Conservation (phyloP, 2,329 filamentous ascomycete genomes). For the Sordariomycetes sp. region DNA sequence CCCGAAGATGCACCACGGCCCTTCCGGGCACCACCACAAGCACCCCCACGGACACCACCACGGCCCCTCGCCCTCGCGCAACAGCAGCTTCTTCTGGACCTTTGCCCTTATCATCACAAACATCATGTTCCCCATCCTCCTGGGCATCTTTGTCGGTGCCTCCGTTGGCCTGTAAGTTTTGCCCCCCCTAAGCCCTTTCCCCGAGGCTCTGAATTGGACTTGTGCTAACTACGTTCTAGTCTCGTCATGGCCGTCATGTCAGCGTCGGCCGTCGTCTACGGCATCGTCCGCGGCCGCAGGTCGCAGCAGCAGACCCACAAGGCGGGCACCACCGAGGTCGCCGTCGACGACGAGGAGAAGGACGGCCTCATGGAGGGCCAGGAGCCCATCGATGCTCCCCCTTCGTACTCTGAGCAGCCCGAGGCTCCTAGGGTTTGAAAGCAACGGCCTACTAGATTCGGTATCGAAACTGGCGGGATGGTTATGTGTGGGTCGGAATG, state of each 20-base stretch:
- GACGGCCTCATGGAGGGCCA: conserved; percentile 29
- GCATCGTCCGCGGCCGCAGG: conserved; percentile 13
- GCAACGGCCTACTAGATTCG: not conserved
- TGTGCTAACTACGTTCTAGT: conserved; percentile 39
- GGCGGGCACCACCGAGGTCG: conserved; percentile 21
- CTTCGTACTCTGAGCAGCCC: conserved; percentile 14
- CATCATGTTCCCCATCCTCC: conserved; percentile 52
- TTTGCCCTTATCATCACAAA: conserved; percentile 44
- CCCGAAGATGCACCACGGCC: conserved; percentile 15
- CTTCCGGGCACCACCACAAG: not conserved
- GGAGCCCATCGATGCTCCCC: conserved; percentile 14
- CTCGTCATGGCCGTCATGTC: conserved; percentile 46
- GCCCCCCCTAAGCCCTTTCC: not conserved
- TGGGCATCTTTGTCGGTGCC: conserved; percentile 57
- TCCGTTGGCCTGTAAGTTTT: conserved; percentile 46
- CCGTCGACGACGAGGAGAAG: conserved; percentile 31
- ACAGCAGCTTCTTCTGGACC: conserved; percentile 12
- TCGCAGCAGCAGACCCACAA: conserved; percentile 15
- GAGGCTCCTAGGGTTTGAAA: conserved; percentile 11
- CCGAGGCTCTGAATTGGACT: not conserved
- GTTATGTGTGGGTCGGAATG: not conserved
- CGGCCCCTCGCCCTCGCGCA: conserved; percentile 1
- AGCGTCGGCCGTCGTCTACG: conserved; percentile 31
- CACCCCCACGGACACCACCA: conserved; percentile 4
- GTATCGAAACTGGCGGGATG: not conserved